Base-by-base conservation (phyloP, 139 green algal species). In the Yamagishiella unicocca region DNA sequence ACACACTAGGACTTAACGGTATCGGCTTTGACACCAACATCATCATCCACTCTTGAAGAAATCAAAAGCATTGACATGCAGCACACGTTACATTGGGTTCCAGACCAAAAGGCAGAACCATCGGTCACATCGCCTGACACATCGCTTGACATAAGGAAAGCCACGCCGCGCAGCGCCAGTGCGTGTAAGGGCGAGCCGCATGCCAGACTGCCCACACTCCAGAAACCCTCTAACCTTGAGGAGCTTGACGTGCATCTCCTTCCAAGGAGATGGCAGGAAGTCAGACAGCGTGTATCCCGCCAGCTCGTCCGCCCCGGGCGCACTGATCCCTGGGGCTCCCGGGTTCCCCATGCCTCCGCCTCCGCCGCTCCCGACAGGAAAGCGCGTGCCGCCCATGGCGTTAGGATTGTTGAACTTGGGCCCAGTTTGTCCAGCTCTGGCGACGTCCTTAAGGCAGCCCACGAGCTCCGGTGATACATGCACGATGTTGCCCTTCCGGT, bases 241-340 rank as follows among this genome's bases (percentile, higher is more conserved):
- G 22, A 50, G 4, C 19, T 50, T 66, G 29, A 38, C 22, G 45
- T 86, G 80, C 80, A 77, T 77, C 6, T 86, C 80, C 45, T 86
- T 86, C 80, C 80, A 86, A 0, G 62, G 80, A 8, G 42, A 14
- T 4, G 64, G 64, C 64, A 86, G 64, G 62, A 86, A 86, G 25
- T 86, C 80, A 0, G 7, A 40, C 31, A 86, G 19, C 31, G 80
- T 67, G 42, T 45, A 86, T n/a, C 22, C 61, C 2, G 78, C 7
- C 27, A 85, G 40, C 38, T 37, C 40, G 21, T 84, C 77, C 7
- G 27, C 3, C 19, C 6, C 40, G 21, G 37, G 33, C 8, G 70
- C 21, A 35, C 38, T 8, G 17, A 46, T 21, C 5, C 37, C 35
- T 9, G 35, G 8, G 22, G 35, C 33, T 3, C 37, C 68, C 4